Conservation (phyloP, 176 grass and related monocot genomes). For the Cocos nucifera region DNA sequence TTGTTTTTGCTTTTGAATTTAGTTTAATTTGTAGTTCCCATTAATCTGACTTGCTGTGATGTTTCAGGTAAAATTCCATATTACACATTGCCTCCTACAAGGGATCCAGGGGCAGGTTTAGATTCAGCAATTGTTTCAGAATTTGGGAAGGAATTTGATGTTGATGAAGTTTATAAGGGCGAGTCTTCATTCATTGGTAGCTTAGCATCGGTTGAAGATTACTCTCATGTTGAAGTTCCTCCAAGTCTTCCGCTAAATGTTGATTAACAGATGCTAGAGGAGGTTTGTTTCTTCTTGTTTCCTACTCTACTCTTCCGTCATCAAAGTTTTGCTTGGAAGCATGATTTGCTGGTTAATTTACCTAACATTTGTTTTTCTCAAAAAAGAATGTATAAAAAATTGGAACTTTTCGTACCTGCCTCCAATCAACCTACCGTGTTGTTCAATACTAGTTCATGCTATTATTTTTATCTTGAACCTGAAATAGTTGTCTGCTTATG, state of each 20-base stretch:
- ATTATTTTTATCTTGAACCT: too few species aligned
- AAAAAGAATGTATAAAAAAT: too few species aligned
- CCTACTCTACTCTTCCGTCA: too few species aligned
- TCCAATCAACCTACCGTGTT: too few species aligned
- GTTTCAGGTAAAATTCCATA: slow-evolving; percentile 87
- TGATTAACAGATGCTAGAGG: slow-evolving; percentile 59
- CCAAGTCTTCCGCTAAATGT: slow-evolving; percentile 47
- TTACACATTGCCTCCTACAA: slow-evolving; percentile 70
- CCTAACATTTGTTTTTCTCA: too few species aligned
- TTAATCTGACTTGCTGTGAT: slow-evolving; percentile 1
- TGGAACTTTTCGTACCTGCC: too few species aligned
- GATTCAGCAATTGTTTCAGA: slow-evolving; percentile 58
- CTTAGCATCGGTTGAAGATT: slow-evolving; percentile 76
- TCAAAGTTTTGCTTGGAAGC: too few species aligned
- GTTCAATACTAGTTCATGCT: too few species aligned
- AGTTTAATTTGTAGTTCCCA: slow-evolving; percentile 2
- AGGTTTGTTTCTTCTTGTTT: slow-evolving; percentile 18
- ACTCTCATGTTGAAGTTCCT: slow-evolving; percentile 74
- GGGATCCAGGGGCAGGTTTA: slow-evolving; percentile 31
- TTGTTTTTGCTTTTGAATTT: slow-evolving; percentile 7
- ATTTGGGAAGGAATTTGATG: slow-evolving; percentile 64
- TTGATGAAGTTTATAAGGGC: slow-evolving; percentile 74
- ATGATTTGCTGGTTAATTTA: too few species aligned
- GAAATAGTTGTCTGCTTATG: too few species aligned
- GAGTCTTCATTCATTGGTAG: slow-evolving; percentile 72